Evolutionary conservation across 257 asterid species (phyloP).

Genomic region (Solanum peruvianum): DNA sequence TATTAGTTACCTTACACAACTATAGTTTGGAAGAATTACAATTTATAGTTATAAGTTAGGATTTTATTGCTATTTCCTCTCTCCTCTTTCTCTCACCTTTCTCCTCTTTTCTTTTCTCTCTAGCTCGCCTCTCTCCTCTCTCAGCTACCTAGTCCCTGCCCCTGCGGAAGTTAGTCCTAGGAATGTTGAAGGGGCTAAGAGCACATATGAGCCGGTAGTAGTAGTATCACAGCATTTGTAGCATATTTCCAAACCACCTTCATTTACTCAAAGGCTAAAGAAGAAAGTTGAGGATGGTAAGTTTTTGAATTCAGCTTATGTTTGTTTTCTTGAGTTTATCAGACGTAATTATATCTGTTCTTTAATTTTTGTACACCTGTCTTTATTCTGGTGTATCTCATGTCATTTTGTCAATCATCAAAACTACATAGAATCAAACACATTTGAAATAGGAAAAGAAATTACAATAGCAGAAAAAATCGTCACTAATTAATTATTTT

Average conservation of each 20-base stretch:
- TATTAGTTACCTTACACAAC: neutral
- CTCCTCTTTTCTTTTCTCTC: neutral
- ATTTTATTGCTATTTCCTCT: neutral
- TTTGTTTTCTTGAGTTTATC: neutral
- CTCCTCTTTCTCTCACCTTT: too few species aligned
- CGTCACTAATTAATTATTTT: neutral
- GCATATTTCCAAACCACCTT: too few species aligned
- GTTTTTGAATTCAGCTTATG: neutral
- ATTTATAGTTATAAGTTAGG: too few species aligned
- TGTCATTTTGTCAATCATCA: neutral
- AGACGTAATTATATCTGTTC: too few species aligned
- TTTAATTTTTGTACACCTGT: too few species aligned
- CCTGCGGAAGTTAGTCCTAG: too few species aligned
- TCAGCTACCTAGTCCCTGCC: too few species aligned
- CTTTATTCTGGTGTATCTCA: neutral
- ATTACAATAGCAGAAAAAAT: neutral
- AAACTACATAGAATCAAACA: neutral
- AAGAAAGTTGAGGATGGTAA: neutral
- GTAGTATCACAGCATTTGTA: too few species aligned
- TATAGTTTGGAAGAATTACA: neutral
- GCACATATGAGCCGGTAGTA: too few species aligned
- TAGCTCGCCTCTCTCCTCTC: neutral
- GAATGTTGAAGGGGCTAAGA: too few species aligned
- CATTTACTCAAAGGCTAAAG: neutral
- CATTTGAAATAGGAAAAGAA: neutral